Evolutionary conservation across 192 early-diverging fungal genomes (phyloP).

Genomic region (Neocallimastix lanati): DNA sequence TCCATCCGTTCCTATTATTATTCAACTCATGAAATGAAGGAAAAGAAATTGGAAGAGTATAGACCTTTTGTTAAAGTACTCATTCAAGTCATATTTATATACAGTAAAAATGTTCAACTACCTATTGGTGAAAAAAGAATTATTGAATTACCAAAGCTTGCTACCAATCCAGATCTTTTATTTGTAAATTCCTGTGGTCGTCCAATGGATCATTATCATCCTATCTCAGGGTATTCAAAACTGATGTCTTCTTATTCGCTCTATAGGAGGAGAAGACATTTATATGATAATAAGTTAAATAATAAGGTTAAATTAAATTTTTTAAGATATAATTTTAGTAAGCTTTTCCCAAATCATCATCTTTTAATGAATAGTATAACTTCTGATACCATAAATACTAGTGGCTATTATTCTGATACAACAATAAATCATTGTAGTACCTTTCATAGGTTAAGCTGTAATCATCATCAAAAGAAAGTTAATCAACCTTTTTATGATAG

Average conservation of each 20-base stretch:
- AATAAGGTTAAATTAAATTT: background rate
- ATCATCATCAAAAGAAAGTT: too few species aligned
- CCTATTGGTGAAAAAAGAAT: background rate
- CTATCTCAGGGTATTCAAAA: too few species aligned
- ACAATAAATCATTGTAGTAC: background rate
- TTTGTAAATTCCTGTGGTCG: background rate
- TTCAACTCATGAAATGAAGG: too few species aligned
- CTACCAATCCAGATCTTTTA: background rate
- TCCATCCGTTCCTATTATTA: too few species aligned
- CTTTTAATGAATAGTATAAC: background rate
- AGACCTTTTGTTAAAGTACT: background rate
- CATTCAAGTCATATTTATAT: background rate
- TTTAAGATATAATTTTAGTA: background rate
- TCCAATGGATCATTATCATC: too few species aligned
- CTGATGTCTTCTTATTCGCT: too few species aligned
- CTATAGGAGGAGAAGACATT: background rate
- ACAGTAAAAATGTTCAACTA: background rate
- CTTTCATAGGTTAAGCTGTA: too few species aligned
- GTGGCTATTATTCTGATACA: background rate
- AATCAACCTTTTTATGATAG: too few species aligned
- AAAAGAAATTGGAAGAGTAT: background rate
- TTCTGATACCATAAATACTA: background rate
- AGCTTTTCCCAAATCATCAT: background rate
- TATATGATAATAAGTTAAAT: background rate
- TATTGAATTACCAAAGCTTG: background rate